These are phyloP conservation scores for Wickerhamiella spandovensis DNA, from an alignment of 805 yeast genomes.

Conservation along the genomic window DNA sequence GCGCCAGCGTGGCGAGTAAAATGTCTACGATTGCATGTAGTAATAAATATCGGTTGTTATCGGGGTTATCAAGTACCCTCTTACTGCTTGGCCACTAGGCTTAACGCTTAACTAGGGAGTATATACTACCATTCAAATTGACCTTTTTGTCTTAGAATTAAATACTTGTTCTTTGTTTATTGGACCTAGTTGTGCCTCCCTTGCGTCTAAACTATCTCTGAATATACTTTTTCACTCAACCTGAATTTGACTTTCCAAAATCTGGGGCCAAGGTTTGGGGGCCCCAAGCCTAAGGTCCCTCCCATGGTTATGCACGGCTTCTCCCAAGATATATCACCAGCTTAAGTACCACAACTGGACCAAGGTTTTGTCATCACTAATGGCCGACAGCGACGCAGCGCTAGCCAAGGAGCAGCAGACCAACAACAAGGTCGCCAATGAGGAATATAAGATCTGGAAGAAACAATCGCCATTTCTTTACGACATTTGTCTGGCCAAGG, in stretches of 20 bases:
- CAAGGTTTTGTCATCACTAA: neutral
- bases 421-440: conserved; percentile 13
- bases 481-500: conserved; percentile 39
- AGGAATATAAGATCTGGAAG: conserved; percentile 48
- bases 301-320: too few species aligned
- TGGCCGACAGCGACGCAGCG: conserved; percentile 1
- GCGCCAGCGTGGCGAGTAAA: conserved; percentile 20
- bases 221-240: too few species aligned
- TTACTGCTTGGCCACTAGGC: neutral
- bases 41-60: conserved; percentile 3
- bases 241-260: too few species aligned
- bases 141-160: too few species aligned
- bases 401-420: conserved; percentile 7
- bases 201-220: too few species aligned
- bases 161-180: too few species aligned
- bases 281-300: too few species aligned
- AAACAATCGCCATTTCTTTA: conserved; percentile 48
- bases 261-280: too few species aligned
- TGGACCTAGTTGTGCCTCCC: too few species aligned
- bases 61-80: neutral
- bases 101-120: too few species aligned
- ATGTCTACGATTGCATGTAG: conserved; percentile 10
- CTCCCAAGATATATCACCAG: too few species aligned
- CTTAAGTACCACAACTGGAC: neutral
- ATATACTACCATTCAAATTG: neutral